These are phyloP conservation scores for Dioscorea cayenensis DNA, from an alignment of 116 monocot species.

Conservation along the genomic window DNA sequence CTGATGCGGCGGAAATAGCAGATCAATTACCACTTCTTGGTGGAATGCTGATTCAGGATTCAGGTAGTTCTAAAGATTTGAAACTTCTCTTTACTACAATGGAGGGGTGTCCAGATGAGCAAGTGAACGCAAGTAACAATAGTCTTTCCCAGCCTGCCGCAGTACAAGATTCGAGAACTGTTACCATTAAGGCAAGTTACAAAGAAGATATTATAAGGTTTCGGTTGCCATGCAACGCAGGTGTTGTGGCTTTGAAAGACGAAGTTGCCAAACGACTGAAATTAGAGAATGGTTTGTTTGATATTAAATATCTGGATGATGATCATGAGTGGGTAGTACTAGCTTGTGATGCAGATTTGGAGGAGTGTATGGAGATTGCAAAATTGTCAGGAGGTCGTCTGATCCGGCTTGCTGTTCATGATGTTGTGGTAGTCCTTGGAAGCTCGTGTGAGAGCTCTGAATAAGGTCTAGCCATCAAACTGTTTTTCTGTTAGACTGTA, in stretches of 20 bases:
- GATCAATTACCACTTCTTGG: slow-evolving; percentile 21
- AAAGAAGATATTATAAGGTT: slow-evolving; percentile 81
- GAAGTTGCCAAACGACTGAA: slow-evolving; percentile 55
- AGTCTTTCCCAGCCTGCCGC: background rate
- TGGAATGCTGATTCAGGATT: slow-evolving; percentile 40
- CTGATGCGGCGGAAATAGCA: slow-evolving; percentile 10
- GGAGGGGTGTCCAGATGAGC: slow-evolving; percentile 6
- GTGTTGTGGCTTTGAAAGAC: slow-evolving; percentile 24
- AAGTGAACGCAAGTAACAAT: background rate
- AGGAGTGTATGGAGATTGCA: slow-evolving; percentile 55
- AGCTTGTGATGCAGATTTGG: slow-evolving; percentile 51
- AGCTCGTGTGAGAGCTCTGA: slow-evolving; percentile 45
- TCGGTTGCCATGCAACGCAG: slow-evolving; percentile 18
- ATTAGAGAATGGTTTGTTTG: slow-evolving; percentile 44
- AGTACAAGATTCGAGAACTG: slow-evolving; percentile 15
- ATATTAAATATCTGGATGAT: slow-evolving; percentile 58
- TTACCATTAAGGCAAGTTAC: slow-evolving; percentile 65
- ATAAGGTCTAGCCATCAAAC: background rate
- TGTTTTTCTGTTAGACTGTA: background rate
- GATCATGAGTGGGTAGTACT: slow-evolving; percentile 69
- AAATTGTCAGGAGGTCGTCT: slow-evolving; percentile 17
- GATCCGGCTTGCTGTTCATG: slow-evolving; percentile 43
- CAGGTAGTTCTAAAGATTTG: slow-evolving; percentile 54
- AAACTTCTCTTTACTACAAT: slow-evolving; percentile 26
- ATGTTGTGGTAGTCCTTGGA: slow-evolving; percentile 24